Percentiles rank a stretch among this genome's conserved stretches.
phyloP scores from a whole-genome alignment of 306 rosid genomes.

The Boehmeria nivea region DNA sequence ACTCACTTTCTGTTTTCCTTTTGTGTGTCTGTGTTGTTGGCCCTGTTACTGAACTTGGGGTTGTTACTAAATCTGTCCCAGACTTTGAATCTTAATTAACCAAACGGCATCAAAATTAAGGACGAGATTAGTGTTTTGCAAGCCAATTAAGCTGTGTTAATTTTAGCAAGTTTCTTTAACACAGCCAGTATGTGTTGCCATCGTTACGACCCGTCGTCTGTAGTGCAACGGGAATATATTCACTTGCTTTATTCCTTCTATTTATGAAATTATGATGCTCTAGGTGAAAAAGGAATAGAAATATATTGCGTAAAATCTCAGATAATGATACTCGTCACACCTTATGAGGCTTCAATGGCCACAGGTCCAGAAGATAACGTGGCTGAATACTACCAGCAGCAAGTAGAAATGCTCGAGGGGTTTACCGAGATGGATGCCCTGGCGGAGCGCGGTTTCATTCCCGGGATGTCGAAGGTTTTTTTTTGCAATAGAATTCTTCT shows the following conservation, averaged over 20 bases:
- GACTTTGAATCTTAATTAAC: no score
- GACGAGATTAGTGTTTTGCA: no score
- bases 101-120: no score
- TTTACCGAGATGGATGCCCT: conserved; percentile 95
- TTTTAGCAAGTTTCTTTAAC: no score
- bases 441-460: conserved; percentile 74
- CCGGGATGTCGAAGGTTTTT: conserved; percentile 86
- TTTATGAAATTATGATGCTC: background rate
- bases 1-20: no score
- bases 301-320: background rate
- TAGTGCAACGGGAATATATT: conserved; percentile 6
- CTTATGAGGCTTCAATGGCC: conserved; percentile 19
- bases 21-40: no score
- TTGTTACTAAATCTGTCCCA: no score
- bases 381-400: conserved; percentile 97
- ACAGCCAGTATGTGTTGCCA: no score
- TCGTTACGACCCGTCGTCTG: no score
- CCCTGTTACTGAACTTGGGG: no score
- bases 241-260: conserved; percentile 3
- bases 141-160: no score
- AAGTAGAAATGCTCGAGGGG: conserved; percentile 91
- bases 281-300: background rate
- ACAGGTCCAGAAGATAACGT: conserved; percentile 78
- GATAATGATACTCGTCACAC: background rate
- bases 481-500: no score